Percentiles rank a stretch among this genome's conserved stretches.
Conservation (phyloP, 768 basidiomycete genomes). For the Tulasnella sp. region DNA sequence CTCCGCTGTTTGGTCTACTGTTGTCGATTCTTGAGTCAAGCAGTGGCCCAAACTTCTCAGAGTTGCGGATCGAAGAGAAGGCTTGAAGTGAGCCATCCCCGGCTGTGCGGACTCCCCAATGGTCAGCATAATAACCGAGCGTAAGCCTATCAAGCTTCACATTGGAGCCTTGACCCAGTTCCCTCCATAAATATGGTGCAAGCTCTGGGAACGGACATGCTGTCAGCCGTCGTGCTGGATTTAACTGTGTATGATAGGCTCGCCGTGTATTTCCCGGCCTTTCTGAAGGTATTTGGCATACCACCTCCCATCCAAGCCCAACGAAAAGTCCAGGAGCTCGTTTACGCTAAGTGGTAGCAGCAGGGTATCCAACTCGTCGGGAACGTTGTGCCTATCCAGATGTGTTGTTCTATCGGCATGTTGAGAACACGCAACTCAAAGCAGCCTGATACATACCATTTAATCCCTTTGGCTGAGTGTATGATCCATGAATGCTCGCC, state of each 20-base stretch:
- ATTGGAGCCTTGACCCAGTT: not conserved
- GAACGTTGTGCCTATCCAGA: constrained; percentile 8
- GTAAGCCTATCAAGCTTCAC: constrained; percentile 2
- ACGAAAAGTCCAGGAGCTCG: not conserved
- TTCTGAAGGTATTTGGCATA: not conserved
- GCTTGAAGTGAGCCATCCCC: not conserved
- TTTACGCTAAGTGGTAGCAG: not conserved
- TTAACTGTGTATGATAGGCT: too few species aligned
- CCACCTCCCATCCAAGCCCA: constrained; percentile 7
- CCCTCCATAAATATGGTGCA: not conserved
- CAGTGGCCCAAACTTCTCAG: not conserved
- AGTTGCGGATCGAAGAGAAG: not conserved
- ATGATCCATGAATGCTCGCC: not conserved
- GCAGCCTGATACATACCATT: constrained; percentile 15
- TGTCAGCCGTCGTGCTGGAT: too few species aligned
- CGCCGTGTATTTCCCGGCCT: constrained; percentile 8
- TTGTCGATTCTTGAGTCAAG: not conserved
- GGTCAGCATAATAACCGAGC: not conserved
- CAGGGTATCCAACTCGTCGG: not conserved
- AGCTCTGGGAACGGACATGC: not conserved
- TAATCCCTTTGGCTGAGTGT: constrained; percentile 8
- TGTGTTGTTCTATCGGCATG: not conserved
- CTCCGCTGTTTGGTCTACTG: not conserved
- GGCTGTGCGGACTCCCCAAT: not conserved
- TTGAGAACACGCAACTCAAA: not conserved